These are phyloP conservation scores for Thermochaetoides dissita DNA, from an alignment of 2,329 filamentous ascomycete species.

Conservation along the genomic window DNA sequence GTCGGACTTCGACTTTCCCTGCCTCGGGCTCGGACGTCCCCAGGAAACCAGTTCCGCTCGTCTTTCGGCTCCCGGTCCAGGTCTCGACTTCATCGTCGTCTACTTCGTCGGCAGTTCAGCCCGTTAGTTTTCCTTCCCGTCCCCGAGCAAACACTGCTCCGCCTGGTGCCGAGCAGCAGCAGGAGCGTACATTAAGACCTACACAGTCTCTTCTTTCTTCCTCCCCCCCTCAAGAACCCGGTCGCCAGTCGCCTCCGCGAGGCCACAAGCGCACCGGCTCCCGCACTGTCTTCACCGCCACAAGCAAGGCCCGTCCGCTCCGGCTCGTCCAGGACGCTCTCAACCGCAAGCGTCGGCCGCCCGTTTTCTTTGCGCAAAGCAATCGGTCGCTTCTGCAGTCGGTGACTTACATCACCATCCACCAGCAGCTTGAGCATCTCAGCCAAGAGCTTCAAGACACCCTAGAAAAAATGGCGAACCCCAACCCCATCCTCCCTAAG, in stretches of 20 bases:
- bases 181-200: too few species aligned
- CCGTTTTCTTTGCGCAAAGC: conserved; percentile 14
- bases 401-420: conserved; percentile 12
- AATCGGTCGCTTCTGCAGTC: conserved; percentile 11
- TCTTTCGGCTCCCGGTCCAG: too few species aligned
- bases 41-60: too few species aligned
- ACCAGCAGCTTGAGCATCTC: conserved; percentile 1
- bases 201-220: too few species aligned
- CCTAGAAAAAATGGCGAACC: conserved; percentile 8
- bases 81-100: too few species aligned
- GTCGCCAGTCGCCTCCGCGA: background rate
- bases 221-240: too few species aligned
- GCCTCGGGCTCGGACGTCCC: background rate
- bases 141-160: too few species aligned
- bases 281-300: conserved; percentile 9
- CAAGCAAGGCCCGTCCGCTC: conserved; percentile 12
- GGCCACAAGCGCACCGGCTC: conserved; percentile 4
- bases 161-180: too few species aligned
- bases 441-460: background rate
- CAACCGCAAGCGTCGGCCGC: conserved; percentile 10
- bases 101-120: too few species aligned
- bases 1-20: too few species aligned
- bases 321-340: conserved; percentile 13
- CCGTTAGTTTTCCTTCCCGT: too few species aligned
- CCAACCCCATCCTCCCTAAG: conserved; percentile 16